phyloP scores from a whole-genome alignment of 1,139 yeast species.

The Zygosaccharomyces sapae region DNA sequence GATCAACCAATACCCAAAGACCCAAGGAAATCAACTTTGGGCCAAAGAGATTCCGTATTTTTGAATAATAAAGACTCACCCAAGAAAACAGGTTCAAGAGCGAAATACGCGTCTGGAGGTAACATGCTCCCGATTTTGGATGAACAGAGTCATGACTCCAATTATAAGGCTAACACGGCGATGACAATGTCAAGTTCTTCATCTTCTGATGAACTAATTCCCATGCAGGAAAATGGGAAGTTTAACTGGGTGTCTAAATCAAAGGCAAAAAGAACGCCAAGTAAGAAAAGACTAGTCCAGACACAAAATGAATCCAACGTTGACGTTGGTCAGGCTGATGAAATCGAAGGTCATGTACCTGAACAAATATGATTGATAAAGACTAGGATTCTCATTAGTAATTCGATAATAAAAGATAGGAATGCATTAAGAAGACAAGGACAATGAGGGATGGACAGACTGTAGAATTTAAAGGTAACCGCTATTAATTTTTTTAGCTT shows the following conservation, averaged over 20 bases:
- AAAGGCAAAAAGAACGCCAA: constrained; percentile 25
- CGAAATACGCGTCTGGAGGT: constrained; percentile 7
- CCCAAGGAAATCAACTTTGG: constrained; percentile 40
- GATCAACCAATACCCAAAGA: constrained; percentile 45
- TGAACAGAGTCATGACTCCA: constrained; percentile 10
- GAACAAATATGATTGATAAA: constrained; percentile 22
- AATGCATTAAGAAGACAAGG: background rate
- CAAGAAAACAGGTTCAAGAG: constrained; percentile 8
- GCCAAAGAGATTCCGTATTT: constrained; percentile 43
- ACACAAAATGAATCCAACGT: constrained; percentile 26
- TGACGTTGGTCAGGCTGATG: constrained; percentile 26
- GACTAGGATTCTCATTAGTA: background rate
- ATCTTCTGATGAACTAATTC: constrained; percentile 31
- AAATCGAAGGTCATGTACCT: constrained; percentile 33
- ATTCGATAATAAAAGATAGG: background rate
- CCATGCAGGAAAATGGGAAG: constrained; percentile 29
- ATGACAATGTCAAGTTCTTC: constrained; percentile 21
- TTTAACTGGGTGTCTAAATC: constrained; percentile 29
- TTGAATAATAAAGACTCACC: constrained; percentile 20
- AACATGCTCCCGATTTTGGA: constrained; percentile 10
- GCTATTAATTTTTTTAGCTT: background rate
- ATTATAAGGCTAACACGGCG: constrained; percentile 9
- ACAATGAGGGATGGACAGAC: background rate
- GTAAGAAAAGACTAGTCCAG: constrained; percentile 30
- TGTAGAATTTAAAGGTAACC: background rate